phyloP scores from a whole-genome alignment of 805 yeast genomes.

The Lipomyces chichibuensis region DNA sequence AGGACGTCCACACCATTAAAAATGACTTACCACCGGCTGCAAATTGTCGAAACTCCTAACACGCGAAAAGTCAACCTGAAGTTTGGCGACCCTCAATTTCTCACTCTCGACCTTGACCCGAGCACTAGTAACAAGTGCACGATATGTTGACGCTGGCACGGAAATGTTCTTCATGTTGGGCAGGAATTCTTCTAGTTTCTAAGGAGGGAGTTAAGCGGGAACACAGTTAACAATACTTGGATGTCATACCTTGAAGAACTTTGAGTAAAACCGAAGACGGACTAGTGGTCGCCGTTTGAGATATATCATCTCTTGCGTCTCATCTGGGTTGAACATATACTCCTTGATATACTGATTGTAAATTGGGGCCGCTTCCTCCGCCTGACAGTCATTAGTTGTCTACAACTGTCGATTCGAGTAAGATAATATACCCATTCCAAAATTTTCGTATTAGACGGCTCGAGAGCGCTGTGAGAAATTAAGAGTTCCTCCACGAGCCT shows the following conservation, averaged over 20 bases:
- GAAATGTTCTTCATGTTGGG: conserved; percentile 33
- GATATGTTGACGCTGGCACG: conserved; percentile 27
- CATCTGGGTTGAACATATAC: conserved; percentile 33
- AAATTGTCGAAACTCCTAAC: conserved; percentile 33
- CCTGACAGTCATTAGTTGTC: conserved; percentile 13
- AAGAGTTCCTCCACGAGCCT: conserved; percentile 26
- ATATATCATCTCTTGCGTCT: conserved; percentile 31
- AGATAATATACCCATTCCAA: conserved; percentile 25
- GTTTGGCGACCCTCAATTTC: conserved; percentile 27
- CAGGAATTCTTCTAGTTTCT: conserved; percentile 35
- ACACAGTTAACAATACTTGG: background rate
- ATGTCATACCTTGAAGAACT: conserved; percentile 35
- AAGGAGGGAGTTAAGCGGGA: background rate
- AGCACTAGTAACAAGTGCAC: conserved; percentile 32
- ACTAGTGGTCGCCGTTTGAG: conserved; percentile 38
- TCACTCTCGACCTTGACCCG: conserved; percentile 35
- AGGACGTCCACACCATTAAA: background rate
- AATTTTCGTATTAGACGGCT: conserved; percentile 22
- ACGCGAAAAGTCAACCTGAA: conserved; percentile 27
- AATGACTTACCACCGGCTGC: conserved; percentile 31
- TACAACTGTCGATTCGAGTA: background rate
- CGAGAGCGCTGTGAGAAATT: conserved; percentile 22
- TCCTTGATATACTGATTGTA: conserved; percentile 32
- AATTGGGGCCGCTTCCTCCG: conserved; percentile 34
- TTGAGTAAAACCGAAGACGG: conserved; percentile 37